Evolutionary conservation across 768 basidiomycete genomes (phyloP).

Genomic region (Lentinula edodes): DNA sequence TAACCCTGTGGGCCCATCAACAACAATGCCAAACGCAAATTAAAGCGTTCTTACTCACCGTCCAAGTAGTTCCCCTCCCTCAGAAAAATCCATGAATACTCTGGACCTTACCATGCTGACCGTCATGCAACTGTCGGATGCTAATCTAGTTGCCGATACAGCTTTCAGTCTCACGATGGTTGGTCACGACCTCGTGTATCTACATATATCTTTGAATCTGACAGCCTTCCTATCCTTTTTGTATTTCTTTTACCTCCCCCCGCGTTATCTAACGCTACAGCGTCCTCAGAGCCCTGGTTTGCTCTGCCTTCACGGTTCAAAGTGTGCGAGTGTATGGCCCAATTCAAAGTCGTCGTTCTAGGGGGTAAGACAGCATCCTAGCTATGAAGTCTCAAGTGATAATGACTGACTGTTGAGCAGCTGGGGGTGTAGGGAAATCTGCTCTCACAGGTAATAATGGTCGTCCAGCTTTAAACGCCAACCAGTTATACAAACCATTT

Average conservation of each 20-base stretch:
- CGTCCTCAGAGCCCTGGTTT: conserved; percentile 3
- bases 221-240: conserved; percentile 9
- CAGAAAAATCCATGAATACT: conserved; percentile 63
- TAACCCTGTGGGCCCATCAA: conserved; percentile 36
- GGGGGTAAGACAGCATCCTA: conserved; percentile 47
- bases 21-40: conserved; percentile 1
- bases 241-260: background rate
- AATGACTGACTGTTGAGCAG: conserved; percentile 27
- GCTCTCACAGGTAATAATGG: conserved; percentile 55
- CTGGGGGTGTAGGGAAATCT: conserved; percentile 87
- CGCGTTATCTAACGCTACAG: background rate
- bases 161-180: conserved; percentile 1
- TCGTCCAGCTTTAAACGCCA: background rate
- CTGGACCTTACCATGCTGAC: conserved; percentile 47
- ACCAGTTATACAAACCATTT: conserved; percentile 27
- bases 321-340: conserved; percentile 39
- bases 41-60: conserved; percentile 32
- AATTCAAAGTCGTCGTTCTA: conserved; percentile 75
- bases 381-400: background rate
- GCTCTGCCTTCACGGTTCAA: conserved; percentile 8
- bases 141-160: conserved; percentile 3
- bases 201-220: background rate
- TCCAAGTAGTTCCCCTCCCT: conserved; percentile 45
- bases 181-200: conserved; percentile 12
- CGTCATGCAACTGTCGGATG: background rate